These are phyloP conservation scores for Pontederia paniculata DNA, from an alignment of 176 grass and related monocot species.

Conservation along the genomic window DNA sequence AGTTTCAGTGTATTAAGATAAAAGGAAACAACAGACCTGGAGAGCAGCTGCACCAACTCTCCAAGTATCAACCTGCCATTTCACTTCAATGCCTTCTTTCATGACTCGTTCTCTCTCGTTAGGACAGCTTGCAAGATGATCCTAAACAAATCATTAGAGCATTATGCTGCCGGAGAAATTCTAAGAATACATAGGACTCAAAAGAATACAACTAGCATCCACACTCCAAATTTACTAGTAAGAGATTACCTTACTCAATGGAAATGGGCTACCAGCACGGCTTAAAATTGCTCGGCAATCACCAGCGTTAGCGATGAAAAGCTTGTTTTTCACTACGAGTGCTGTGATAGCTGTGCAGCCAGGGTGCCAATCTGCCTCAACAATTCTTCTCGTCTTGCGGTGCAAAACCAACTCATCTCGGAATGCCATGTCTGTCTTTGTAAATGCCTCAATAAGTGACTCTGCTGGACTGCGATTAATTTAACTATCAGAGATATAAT, in stretches of 20 bases:
- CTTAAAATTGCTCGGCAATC: conserved; percentile 85
- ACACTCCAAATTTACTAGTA: conserved; percentile 21
- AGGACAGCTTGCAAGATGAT: conserved; percentile 79
- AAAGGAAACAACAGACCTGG: conserved; percentile 38
- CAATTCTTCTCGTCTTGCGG: conserved; percentile 61
- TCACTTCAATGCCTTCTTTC: conserved; percentile 72
- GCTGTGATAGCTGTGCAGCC: conserved; percentile 81
- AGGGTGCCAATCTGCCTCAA: conserved; percentile 77
- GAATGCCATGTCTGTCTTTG: conserved; percentile 62
- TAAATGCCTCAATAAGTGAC: conserved; percentile 63
- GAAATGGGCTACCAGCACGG: conserved; percentile 66
- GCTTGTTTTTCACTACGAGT: conserved; percentile 61
- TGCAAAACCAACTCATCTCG: conserved; percentile 59
- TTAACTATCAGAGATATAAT: conserved; percentile 16
- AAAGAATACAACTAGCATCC: conserved; percentile 18
- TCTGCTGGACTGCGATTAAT: conserved; percentile 56
- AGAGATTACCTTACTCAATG: conserved; percentile 39
- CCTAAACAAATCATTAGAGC: conserved; percentile 27
- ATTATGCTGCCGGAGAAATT: background rate
- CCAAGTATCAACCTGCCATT: conserved; percentile 97
- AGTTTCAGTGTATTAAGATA: background rate
- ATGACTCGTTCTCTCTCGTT: conserved; percentile 71
- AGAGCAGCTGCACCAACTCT: conserved; percentile 88
- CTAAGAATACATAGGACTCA: background rate
- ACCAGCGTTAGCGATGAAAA: conserved; percentile 96